Conservation (phyloP, 1,284 basidiomycete species). For the Stygiomarasmius scandens region DNA sequence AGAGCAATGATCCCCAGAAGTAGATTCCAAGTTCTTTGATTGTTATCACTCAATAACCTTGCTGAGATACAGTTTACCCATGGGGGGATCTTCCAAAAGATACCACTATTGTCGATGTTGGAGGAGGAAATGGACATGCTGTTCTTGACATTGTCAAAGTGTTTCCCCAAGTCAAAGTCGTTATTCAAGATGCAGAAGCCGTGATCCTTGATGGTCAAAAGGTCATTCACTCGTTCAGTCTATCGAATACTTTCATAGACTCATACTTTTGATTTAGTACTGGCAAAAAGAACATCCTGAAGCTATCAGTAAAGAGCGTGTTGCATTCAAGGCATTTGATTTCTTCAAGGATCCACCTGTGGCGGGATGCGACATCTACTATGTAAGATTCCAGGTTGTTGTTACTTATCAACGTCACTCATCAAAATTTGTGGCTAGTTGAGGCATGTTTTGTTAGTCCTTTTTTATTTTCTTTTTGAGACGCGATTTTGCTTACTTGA, state of each 20-base stretch:
- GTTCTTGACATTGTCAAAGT: slow-evolving; percentile 27
- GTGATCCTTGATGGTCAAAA: slow-evolving; percentile 25
- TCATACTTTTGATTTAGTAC: slow-evolving; percentile 8
- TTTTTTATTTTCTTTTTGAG: neutral
- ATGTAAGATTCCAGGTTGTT: no score
- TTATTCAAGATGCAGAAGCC: slow-evolving; percentile 32
- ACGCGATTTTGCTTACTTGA: neutral
- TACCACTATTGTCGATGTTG: slow-evolving; percentile 35
- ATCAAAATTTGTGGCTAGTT: neutral
- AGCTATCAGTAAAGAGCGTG: slow-evolving; percentile 28
- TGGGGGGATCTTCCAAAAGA: slow-evolving; percentile 28
- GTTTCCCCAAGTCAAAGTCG: slow-evolving; percentile 29
- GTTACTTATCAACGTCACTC: no score
- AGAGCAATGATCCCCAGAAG: slow-evolving; percentile 28
- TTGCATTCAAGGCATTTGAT: slow-evolving; percentile 30
- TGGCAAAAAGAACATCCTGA: slow-evolving; percentile 31
- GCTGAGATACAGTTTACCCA: slow-evolving; percentile 24
- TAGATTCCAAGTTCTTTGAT: slow-evolving; percentile 7
- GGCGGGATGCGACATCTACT: slow-evolving; percentile 31
- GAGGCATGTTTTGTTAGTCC: neutral
- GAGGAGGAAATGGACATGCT: slow-evolving; percentile 33
- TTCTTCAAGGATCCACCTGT: slow-evolving; percentile 32
- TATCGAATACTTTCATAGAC: neutral
- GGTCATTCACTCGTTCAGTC: neutral
- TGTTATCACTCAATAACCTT: neutral